Conservation (phyloP, 176 grass and related monocot species). For the Oryza meyeriana region DNA sequence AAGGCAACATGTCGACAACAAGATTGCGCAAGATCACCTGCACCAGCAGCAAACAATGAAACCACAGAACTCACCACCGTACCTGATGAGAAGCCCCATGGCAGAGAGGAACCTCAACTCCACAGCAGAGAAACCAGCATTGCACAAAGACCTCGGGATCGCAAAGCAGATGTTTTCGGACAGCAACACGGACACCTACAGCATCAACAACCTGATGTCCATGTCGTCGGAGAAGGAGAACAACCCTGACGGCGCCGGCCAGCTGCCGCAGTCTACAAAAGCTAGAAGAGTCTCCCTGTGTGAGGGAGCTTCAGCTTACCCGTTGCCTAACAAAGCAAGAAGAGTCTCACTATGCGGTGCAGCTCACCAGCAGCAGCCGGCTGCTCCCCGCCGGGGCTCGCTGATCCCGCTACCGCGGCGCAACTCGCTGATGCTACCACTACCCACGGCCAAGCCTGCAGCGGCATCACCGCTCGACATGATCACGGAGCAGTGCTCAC, state of each 20-base stretch:
- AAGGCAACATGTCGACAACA: conserved; percentile 86
- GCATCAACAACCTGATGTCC: conserved; percentile 57
- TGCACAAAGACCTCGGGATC: conserved; percentile 26
- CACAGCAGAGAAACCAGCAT: conserved; percentile 36
- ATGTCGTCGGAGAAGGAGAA: conserved; percentile 79
- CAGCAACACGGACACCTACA: conserved; percentile 45
- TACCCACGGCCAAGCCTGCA: conserved; percentile 38
- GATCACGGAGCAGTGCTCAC: conserved; percentile 33
- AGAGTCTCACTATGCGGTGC: conserved; percentile 52
- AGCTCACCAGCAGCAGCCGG: conserved; percentile 21
- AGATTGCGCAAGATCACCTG: conserved; percentile 78
- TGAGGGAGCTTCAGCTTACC: conserved; percentile 25
- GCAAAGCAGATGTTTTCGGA: conserved; percentile 44
- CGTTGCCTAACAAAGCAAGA: conserved; percentile 28
- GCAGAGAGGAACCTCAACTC: conserved; percentile 42
- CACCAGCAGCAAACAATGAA: conserved; percentile 54
- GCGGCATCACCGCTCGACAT: conserved; percentile 8
- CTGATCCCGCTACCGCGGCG: conserved; percentile 39
- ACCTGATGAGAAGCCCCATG: conserved; percentile 46
- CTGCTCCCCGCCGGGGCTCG: conserved; percentile 27
- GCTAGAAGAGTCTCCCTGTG: conserved; percentile 56
- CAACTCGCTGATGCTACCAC: conserved; percentile 59
- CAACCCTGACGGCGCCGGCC: conserved; percentile 36
- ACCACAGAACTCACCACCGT: conserved; percentile 21
- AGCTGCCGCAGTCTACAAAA: conserved; percentile 9